A percentile compares a stretch with the other conserved stretches of the same genome.
These are phyloP conservation scores for Zygnema cylindricum DNA, from an alignment of 139 green algal species.

Conservation along the genomic window DNA sequence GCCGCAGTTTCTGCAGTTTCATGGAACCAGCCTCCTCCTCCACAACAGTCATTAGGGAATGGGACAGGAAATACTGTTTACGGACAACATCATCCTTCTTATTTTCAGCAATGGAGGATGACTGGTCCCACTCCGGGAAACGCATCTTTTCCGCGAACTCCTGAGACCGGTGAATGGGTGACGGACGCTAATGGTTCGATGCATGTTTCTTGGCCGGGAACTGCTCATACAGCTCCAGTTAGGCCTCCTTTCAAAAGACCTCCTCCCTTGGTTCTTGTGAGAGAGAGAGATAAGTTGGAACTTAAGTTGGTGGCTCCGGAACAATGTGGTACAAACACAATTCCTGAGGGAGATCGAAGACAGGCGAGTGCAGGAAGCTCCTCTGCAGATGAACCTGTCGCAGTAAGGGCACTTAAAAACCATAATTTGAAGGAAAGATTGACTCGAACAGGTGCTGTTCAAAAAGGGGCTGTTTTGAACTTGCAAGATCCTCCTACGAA, in stretches of 20 bases:
- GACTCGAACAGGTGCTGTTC: background rate
- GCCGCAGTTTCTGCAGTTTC: background rate
- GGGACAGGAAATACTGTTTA: too few relatives aligned
- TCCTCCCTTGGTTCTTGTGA: background rate
- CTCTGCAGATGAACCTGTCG: background rate
- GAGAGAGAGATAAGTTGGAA: background rate
- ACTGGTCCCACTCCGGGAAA: background rate
- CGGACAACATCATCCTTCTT: too few relatives aligned
- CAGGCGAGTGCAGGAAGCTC: background rate
- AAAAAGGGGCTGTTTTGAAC: background rate
- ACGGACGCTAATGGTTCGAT: background rate
- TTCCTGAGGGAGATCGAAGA: background rate
- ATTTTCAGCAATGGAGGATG: background rate
- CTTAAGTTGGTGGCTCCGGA: constrained; percentile 6
- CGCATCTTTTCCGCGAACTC: background rate
- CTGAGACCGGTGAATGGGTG: background rate
- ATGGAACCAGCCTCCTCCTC: too few relatives aligned
- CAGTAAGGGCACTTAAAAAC: too few relatives aligned
- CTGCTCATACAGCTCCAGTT: background rate
- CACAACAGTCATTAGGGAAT: too few relatives aligned
- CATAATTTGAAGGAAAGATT: too few relatives aligned
- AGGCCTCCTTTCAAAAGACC: constrained; percentile 9
- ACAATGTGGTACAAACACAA: background rate
- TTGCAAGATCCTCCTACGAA: background rate
- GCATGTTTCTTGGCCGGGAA: background rate